A percentile compares a stretch with the other conserved stretches of the same genome.
These are phyloP conservation scores for Trichoderma simmonsii DNA, from an alignment of 2,329 filamentous ascomycete species.

Conservation along the genomic window DNA sequence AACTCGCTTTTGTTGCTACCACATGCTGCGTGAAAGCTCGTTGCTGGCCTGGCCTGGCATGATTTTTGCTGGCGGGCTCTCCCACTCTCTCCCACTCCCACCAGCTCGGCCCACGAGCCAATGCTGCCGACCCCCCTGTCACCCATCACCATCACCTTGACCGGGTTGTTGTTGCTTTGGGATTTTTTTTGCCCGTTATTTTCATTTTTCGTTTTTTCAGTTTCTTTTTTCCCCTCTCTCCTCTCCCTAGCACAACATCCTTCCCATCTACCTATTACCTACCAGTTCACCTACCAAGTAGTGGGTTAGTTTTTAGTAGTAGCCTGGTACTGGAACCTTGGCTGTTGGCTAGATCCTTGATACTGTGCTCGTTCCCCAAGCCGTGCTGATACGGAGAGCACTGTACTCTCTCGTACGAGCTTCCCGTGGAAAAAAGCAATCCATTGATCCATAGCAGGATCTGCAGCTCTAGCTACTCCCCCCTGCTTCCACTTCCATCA, in stretches of 20 bases:
- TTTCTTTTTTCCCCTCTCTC: not conserved
- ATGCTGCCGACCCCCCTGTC: slow-evolving; percentile 2
- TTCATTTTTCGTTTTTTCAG: not conserved
- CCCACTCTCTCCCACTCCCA: not conserved
- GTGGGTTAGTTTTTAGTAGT: not conserved
- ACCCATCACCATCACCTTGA: not conserved
- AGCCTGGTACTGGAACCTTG: not conserved
- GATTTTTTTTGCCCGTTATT: not conserved
- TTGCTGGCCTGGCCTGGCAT: not conserved
- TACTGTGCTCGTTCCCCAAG: not conserved
- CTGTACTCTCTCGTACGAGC: not conserved
- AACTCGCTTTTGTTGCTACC: not conserved
- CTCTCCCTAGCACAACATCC: not conserved
- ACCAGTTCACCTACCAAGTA: not conserved
- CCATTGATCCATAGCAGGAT: not conserved
- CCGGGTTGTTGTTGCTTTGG: not conserved
- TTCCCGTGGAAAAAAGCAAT: not conserved
- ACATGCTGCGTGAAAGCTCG: slow-evolving; percentile 3
- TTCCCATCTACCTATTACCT: not conserved
- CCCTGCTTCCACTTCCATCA: not conserved
- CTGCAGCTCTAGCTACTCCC: not conserved
- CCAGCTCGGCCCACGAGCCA: not conserved
- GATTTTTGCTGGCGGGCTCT: not conserved
- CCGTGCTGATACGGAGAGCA: not conserved
- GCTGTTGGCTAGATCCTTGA: not conserved